Evolutionary conservation across 331 rosid genomes (phyloP).

Genomic region (Telfairia occidentalis): DNA sequence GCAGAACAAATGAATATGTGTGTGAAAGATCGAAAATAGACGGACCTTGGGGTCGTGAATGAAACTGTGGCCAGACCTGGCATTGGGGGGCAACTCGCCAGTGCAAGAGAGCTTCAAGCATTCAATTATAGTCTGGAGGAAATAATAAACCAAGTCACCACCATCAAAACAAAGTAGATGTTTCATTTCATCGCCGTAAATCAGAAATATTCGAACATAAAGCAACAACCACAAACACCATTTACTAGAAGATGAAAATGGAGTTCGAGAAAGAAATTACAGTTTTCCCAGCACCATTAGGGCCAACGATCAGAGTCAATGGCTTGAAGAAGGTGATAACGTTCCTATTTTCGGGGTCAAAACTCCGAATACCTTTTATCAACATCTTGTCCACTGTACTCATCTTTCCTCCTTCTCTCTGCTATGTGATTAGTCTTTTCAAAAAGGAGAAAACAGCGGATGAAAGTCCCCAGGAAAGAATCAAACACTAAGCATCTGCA

Average conservation of each 20-base stretch:
- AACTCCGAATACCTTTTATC: constrained; percentile 90
- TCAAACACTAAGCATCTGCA: neutral
- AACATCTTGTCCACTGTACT: constrained; percentile 96
- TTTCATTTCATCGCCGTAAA: neutral
- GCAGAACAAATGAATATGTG: neutral
- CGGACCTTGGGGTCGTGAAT: constrained; percentile 88
- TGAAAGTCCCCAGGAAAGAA: neutral
- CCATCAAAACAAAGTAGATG: neutral
- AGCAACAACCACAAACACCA: neutral
- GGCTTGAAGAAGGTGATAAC: constrained; percentile 96
- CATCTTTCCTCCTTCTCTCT: constrained; percentile 30
- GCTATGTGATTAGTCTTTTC: neutral
- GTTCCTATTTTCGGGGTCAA: constrained; percentile 90
- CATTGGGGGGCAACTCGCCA: constrained; percentile 93
- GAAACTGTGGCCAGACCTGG: constrained; percentile 97
- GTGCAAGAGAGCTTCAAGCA: constrained; percentile 97
- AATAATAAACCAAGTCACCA: neutral
- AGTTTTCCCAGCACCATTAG: constrained; percentile 94
- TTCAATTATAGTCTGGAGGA: constrained; percentile 62
- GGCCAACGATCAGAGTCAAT: constrained; percentile 90
- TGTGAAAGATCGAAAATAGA: neutral
- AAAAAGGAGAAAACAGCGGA: neutral
- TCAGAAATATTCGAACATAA: too few relatives aligned
- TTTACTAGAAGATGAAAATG: neutral
- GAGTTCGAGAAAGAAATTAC: constrained; percentile 13